phyloP scores from a whole-genome alignment of 2,329 filamentous ascomycete species.

The Neospermospora avenae region DNA sequence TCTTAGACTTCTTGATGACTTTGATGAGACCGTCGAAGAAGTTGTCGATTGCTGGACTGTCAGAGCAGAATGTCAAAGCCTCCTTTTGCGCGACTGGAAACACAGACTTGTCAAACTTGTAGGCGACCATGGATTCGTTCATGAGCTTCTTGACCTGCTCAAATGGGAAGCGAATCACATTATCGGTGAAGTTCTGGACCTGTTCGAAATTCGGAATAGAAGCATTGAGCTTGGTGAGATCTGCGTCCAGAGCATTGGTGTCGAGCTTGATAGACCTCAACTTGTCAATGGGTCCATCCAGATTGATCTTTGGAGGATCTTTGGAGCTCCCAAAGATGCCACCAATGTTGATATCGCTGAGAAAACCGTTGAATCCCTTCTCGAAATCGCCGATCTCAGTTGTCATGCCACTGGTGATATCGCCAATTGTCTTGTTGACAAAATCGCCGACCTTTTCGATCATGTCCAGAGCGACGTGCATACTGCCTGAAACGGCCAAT shows the following conservation, averaged over 20 bases:
- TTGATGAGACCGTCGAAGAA: slow-evolving; percentile 76
- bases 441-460: slow-evolving; percentile 58
- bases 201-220: slow-evolving; percentile 80
- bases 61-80: slow-evolving; percentile 80
- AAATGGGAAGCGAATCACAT: slow-evolving; percentile 75
- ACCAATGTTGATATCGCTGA: slow-evolving; percentile 50
- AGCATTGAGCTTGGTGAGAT: slow-evolving; percentile 68
- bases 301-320: slow-evolving; percentile 55
- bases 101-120: slow-evolving; percentile 71
- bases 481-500: slow-evolving; percentile 73
- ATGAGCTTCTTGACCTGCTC: slow-evolving; percentile 72
- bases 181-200: slow-evolving; percentile 77
- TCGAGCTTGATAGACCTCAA: slow-evolving; percentile 68
- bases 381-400: slow-evolving; percentile 54
- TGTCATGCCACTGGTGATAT: slow-evolving; percentile 44
- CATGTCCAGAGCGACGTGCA: slow-evolving; percentile 65
- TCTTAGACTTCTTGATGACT: slow-evolving; percentile 65
- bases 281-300: slow-evolving; percentile 60
- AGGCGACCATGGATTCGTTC: slow-evolving; percentile 66
- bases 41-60: slow-evolving; percentile 73
- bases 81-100: slow-evolving; percentile 86
- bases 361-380: slow-evolving; percentile 51
- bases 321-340: slow-evolving; percentile 43
- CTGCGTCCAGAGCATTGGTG: slow-evolving; percentile 63
- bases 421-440: slow-evolving; percentile 52